A percentile compares a stretch with the other conserved stretches of the same genome.
These are phyloP conservation scores for Xylaria multiplex DNA, from an alignment of 2,329 filamentous ascomycete genomes.

Conservation along the genomic window DNA sequence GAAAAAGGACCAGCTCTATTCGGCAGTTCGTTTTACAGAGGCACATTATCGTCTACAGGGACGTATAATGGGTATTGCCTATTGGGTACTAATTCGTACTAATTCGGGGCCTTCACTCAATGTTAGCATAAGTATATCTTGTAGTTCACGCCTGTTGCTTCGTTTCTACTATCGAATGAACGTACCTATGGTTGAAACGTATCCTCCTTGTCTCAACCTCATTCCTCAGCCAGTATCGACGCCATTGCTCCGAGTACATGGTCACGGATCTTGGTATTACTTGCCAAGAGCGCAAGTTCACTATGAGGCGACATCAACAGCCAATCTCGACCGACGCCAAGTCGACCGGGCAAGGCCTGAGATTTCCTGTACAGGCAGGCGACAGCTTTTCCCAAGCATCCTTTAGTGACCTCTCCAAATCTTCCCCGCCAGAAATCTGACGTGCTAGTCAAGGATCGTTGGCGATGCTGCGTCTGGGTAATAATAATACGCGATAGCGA, in stretches of 20 bases:
- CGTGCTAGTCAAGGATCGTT: constrained; percentile 24
- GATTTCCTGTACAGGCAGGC: constrained; percentile 35
- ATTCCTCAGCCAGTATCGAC: neutral
- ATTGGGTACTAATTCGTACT: neutral
- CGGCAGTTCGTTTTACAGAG: constrained; percentile 2
- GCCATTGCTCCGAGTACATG: constrained; percentile 1
- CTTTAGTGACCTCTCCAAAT: constrained; percentile 24
- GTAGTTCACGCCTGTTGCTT: neutral
- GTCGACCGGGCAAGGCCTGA: constrained; percentile 24
- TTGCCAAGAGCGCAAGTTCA: constrained; percentile 26
- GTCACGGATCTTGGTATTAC: constrained; percentile 20
- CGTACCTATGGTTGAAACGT: neutral
- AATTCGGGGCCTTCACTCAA: too few relatives aligned
- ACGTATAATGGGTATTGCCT: neutral
- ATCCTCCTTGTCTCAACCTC: neutral
- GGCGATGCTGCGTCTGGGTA: constrained; percentile 12
- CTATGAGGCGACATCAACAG: constrained; percentile 15
- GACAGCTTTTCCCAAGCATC: constrained; percentile 20
- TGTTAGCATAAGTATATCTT: too few relatives aligned
- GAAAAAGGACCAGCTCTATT: constrained; percentile 1
- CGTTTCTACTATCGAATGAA: neutral
- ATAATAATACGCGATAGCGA: constrained; percentile 20
- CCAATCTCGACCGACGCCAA: constrained; percentile 35
- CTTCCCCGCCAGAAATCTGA: constrained; percentile 23
- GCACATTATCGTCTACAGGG: neutral